phyloP scores from a whole-genome alignment of 805 yeast genomes.

The Spathaspora gorwiae region DNA sequence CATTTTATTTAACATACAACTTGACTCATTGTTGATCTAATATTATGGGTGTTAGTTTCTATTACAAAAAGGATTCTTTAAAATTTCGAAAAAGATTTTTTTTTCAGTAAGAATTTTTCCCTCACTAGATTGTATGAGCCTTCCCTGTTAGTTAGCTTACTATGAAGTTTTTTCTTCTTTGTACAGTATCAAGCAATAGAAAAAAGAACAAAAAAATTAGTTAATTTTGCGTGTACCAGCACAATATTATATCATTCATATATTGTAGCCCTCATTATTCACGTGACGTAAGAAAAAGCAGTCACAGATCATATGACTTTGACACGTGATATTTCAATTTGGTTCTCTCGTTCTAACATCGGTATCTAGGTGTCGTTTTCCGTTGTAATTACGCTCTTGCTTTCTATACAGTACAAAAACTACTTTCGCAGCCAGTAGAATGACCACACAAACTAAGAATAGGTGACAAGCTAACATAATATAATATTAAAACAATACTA shows the following conservation, averaged over 20 bases:
- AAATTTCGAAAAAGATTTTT: conserved; percentile 8
- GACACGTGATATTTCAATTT: neutral
- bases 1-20: conserved; percentile 22
- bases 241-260: neutral
- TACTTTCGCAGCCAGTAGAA: too few relatives aligned
- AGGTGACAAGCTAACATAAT: neutral
- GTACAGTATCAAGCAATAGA: neutral
- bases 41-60: neutral
- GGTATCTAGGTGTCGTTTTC: too few relatives aligned
- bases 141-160: too few relatives aligned
- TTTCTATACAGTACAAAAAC: too few relatives aligned
- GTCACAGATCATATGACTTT: conserved; percentile 5
- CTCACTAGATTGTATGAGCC: neutral
- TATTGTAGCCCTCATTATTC: neutral
- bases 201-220: neutral
- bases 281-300: conserved; percentile 6
- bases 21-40: conserved; percentile 23
- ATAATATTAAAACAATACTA: neutral
- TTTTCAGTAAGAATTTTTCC: conserved; percentile 1
- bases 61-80: conserved; percentile 1
- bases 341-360: neutral
- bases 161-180: neutral
- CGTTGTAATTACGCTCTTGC: too few relatives aligned
- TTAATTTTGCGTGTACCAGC: neutral
- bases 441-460: too few relatives aligned